phyloP scores from a whole-genome alignment of 1,139 yeast genomes.

The Pichia sp. region DNA sequence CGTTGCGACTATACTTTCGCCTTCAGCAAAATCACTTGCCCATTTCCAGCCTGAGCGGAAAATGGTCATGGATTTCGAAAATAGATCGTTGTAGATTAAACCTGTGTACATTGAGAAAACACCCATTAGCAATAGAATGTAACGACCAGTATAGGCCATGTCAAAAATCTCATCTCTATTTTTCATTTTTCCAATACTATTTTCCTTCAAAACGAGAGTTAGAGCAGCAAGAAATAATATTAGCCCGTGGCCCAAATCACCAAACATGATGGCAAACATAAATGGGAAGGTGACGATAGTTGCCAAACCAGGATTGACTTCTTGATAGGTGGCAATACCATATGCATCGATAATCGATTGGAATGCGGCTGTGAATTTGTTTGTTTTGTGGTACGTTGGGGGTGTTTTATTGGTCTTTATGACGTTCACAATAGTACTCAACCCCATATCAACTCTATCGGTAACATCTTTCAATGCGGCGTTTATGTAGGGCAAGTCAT shows the following conservation, averaged over 20 bases:
- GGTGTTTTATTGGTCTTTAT: conserved; percentile 79
- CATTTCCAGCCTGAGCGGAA: conserved; percentile 90
- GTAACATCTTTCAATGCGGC: conserved; percentile 51
- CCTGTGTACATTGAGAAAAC: conserved; percentile 91
- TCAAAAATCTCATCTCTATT: conserved; percentile 89
- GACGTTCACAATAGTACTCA: conserved; percentile 77
- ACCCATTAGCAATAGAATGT: conserved; percentile 88
- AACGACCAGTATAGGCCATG: conserved; percentile 93
- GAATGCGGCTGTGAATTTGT: conserved; percentile 88
- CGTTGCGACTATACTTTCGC: conserved; percentile 59
- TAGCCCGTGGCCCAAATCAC: conserved; percentile 95
- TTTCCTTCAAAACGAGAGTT: conserved; percentile 66
- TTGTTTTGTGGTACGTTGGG: conserved; percentile 88
- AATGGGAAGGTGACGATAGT: conserved; percentile 95
- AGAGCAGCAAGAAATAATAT: conserved; percentile 71
- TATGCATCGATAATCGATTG: conserved; percentile 93
- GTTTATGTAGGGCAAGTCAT: conserved; percentile 43
- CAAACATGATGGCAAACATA: conserved; percentile 99
- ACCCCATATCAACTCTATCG: conserved; percentile 51
- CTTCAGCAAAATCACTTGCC: conserved; percentile 66
- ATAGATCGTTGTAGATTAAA: conserved; percentile 83
- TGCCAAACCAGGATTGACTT: conserved; percentile 93
- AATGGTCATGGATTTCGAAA: conserved; percentile 82
- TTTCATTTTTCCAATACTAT: conserved; percentile 55
- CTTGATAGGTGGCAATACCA: conserved; percentile 91